phyloP scores from a whole-genome alignment of 2,329 filamentous ascomycete genomes.

The Ascochyta lentis region DNA sequence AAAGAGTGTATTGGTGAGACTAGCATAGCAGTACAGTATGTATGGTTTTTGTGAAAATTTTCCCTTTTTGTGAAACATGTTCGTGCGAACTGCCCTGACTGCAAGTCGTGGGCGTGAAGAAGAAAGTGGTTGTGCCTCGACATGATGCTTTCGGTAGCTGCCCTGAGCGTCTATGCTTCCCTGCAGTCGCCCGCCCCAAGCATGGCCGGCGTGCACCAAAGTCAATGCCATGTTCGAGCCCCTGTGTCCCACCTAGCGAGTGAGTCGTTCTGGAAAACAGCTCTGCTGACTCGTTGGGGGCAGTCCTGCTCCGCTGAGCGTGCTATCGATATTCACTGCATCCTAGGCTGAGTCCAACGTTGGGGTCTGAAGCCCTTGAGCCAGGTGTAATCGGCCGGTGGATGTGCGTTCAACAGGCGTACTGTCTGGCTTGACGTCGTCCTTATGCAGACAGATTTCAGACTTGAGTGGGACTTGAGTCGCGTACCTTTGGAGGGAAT shows the following conservation, averaged over 20 bases:
- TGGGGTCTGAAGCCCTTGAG: conserved; percentile 1
- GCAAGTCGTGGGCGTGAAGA: background rate
- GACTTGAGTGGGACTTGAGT: conserved; percentile 4
- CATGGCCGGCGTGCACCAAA: background rate
- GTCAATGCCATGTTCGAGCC: background rate
- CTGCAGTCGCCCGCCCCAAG: background rate
- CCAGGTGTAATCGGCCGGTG: background rate
- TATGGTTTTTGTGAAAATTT: background rate
- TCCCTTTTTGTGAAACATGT: conserved; percentile 1
- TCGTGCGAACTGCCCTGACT: background rate
- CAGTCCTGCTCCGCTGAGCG: background rate
- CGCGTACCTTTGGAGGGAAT: conserved; percentile 1
- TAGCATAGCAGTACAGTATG: conserved; percentile 6
- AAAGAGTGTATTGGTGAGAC: conserved; percentile 16
- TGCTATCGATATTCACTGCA: conserved; percentile 10
- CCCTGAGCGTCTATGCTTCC: background rate
- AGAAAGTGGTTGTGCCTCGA: background rate
- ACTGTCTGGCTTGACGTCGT: conserved; percentile 1
- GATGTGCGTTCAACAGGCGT: background rate
- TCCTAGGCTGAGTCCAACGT: conserved; percentile 5
- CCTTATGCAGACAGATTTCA: background rate
- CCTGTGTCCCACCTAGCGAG: background rate
- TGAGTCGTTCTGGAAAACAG: background rate
- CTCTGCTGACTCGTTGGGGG: background rate
- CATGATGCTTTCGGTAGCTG: background rate